Conservation (phyloP, 495 filamentous ascomycete genomes). For the Penicillium ochrochloron region DNA sequence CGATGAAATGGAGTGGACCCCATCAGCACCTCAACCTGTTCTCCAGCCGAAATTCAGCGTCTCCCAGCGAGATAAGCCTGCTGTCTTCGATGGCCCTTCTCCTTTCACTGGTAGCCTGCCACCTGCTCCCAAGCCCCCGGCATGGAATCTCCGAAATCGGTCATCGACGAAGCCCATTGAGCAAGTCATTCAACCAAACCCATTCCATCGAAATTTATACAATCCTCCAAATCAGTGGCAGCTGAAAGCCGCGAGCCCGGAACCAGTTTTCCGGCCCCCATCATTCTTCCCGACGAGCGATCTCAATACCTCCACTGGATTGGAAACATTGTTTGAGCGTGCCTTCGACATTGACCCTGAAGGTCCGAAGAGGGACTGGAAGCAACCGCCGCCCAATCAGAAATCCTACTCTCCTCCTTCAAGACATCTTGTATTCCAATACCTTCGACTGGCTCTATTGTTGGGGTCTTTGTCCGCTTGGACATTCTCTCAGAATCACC, state of each 20-base stretch:
- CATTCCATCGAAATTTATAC: constrained; percentile 39
- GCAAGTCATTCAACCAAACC: constrained; percentile 43
- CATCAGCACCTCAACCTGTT: constrained; percentile 55
- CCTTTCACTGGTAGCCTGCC: constrained; percentile 68
- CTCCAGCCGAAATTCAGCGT: constrained; percentile 46
- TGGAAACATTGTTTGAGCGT: constrained; percentile 52
- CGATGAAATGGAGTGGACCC: constrained; percentile 84
- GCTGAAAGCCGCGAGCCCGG: constrained; percentile 21
- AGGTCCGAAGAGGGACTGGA: constrained; percentile 18
- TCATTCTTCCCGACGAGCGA: constrained; percentile 56
- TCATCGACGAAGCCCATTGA: constrained; percentile 41
- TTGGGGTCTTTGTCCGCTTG: constrained; percentile 39
- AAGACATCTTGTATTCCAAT: constrained; percentile 32
- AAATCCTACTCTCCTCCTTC: constrained; percentile 19
- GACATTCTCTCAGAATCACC: constrained; percentile 40
- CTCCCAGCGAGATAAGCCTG: constrained; percentile 34
- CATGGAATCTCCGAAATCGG: constrained; percentile 66
- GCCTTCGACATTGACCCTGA: constrained; percentile 50
- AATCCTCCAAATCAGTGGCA: constrained; percentile 32
- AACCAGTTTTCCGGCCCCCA: constrained; percentile 50
- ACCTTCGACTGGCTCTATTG: constrained; percentile 41
- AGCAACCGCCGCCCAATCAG: constrained; percentile 18
- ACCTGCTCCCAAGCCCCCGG: constrained; percentile 65
- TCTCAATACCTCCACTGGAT: constrained; percentile 48
- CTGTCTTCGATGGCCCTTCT: constrained; percentile 48